Conservation (phyloP, 495 filamentous ascomycete genomes). For the Talaromyces stipitatus region DNA sequence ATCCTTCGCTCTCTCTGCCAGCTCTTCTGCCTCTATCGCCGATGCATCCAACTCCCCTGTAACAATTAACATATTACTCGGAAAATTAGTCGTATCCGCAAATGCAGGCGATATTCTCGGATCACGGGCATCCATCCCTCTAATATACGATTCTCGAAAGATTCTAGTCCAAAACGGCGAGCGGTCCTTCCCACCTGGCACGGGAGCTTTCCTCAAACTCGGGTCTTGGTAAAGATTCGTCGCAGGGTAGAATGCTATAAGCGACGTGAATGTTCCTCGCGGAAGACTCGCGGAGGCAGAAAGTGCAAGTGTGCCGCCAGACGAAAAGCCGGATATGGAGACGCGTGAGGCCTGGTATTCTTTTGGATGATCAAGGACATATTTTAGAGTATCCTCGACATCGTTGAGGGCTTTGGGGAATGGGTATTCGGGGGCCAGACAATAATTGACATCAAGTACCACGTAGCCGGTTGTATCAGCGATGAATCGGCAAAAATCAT, state of each 20-base stretch:
- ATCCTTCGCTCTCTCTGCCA: constrained; percentile 26
- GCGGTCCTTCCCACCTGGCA: constrained; percentile 1
- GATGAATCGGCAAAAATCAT: constrained; percentile 32
- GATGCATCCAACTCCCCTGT: constrained; percentile 35
- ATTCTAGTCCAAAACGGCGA: constrained; percentile 9
- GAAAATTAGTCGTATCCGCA: constrained; percentile 28
- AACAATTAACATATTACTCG: constrained; percentile 32
- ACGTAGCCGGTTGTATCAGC: constrained; percentile 27
- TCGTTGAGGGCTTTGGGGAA: constrained; percentile 75
- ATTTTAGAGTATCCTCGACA: constrained; percentile 38
- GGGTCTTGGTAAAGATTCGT: constrained; percentile 25
- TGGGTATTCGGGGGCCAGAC: constrained; percentile 68
- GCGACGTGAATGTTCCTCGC: constrained; percentile 27
- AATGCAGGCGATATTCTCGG: constrained; percentile 39
- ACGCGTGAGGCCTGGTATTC: constrained; percentile 27
- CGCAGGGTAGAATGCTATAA: constrained; percentile 35
- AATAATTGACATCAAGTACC: constrained; percentile 56
- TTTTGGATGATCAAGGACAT: constrained; percentile 19
- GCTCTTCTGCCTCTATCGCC: constrained; percentile 31
- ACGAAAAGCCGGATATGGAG: constrained; percentile 35
- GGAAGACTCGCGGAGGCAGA: constrained; percentile 28
- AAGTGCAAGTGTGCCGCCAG: constrained; percentile 38
- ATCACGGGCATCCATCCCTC: constrained; percentile 30
- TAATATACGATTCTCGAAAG: constrained; percentile 16
- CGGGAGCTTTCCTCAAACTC: constrained; percentile 9